These are phyloP conservation scores for Sphaerostilbella broomeana DNA, from an alignment of 2,329 filamentous ascomycete species.

Conservation along the genomic window DNA sequence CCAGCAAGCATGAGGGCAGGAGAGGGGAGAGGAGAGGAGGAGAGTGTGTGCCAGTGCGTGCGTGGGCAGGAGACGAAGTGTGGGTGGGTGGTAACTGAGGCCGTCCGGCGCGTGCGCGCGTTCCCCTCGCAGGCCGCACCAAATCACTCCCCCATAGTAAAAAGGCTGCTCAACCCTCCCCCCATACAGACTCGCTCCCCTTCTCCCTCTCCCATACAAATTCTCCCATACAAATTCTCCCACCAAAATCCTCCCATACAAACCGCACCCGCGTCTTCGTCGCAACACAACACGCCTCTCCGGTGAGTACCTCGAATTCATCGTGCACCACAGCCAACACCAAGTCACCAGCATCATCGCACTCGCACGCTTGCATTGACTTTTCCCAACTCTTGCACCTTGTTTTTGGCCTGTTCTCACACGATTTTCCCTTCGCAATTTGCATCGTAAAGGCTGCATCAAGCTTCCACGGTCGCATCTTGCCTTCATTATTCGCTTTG, in stretches of 20 bases:
- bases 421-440: conserved; percentile 11
- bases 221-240: conserved; percentile 47
- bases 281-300: conserved; percentile 36
- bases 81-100: conserved; percentile 14
- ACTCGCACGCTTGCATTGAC: conserved; percentile 8
- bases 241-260: conserved; percentile 48
- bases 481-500: conserved; percentile 3
- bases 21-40: neutral
- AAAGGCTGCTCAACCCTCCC: conserved; percentile 51
- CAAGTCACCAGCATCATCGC: conserved; percentile 26
- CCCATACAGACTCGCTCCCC: conserved; percentile 49
- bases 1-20: conserved; percentile 1
- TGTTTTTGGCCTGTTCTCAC: conserved; percentile 18
- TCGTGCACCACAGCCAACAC: conserved; percentile 31
- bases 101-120: conserved; percentile 18
- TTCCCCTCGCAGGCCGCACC: conserved; percentile 29
- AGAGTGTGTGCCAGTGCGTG: conserved; percentile 5
- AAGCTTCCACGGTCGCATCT: conserved; percentile 12
- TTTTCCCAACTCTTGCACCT: conserved; percentile 7
- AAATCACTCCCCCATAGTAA: conserved; percentile 61
- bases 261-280: conserved; percentile 36
- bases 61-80: conserved; percentile 7
- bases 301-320: conserved; percentile 49
- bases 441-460: conserved; percentile 10
- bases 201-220: conserved; percentile 58